Evolutionary conservation across 306 rosid genomes (phyloP), one percentile per base, ranked within the genome.

Genomic region (Gynostemma pentaphyllum): DNA sequence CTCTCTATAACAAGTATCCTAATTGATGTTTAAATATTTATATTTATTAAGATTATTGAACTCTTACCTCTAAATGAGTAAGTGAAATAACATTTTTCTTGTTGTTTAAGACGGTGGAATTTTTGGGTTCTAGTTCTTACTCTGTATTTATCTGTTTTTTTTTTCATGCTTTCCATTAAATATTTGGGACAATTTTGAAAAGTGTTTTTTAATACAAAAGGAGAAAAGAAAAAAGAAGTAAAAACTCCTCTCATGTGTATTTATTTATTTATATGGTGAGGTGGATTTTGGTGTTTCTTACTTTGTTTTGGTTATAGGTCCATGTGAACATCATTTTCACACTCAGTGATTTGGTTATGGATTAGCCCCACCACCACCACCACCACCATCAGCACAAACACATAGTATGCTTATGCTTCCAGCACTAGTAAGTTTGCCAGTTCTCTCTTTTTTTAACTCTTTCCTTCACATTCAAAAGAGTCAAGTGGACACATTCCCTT

Each of bases 291-390:
- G 28, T 63, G 54, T 30, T n/a, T n/a, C n/a, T n/a, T n/a, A n/a
- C n/a, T n/a, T 63, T 63, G 54, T 28, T 44, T 44, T 37, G 9
- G 21, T 45, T n/a, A 45, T 26, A 18, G 54, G 10, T 50, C 68
- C 68, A 63, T 63, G 68, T 63, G 54, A 16, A 63, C 54, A 63
- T 63, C 68, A n/a, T 26, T 63, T 63, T 63, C 54, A 13, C 29
- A 27, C 54, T 42, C 40, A 59, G 32, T 9, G n/a, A 44, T 62
- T 62, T 40, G 42, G 40, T 28, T 26, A 44, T 26, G 44, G 26
- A 26, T 26, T 44, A 42, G 68, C 36, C 66, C 66, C 53, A 62
- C 51, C 67, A 24, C 47, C 14, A 23, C 66, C 30, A 39, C 47
- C 41, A 5, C 19, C 18, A 9, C 26, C 16, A 12, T 37, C 54